Evolutionary conservation across 441 rosid genomes (phyloP).

Genomic region (Erodium moschatum): DNA sequence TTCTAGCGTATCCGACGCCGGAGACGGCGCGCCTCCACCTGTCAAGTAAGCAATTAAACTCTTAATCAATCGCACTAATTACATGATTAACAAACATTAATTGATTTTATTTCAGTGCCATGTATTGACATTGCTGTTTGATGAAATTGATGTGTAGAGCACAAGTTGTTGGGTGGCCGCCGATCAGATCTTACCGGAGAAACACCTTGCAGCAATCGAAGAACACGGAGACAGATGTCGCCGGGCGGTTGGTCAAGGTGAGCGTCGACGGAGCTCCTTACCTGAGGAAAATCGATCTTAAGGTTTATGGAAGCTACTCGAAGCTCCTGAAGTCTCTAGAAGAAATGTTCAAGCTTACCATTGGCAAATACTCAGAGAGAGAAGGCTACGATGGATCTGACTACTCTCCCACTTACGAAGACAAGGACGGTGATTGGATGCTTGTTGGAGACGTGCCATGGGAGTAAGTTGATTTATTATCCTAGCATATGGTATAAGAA

Average conservation of each 20-base stretch:
- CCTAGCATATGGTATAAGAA: no score
- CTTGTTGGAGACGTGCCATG: constrained; percentile 45
- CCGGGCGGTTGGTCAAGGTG: constrained; percentile 42
- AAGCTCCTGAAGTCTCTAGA: constrained; percentile 45
- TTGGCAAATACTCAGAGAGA: constrained; percentile 22
- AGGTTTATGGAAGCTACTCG: constrained; percentile 39
- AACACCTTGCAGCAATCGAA: constrained; percentile 23
- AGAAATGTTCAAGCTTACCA: constrained; percentile 46
- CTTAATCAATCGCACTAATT: no score
- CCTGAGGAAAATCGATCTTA: constrained; percentile 53
- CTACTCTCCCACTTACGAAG: constrained; percentile 37
- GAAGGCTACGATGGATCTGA: constrained; percentile 31
- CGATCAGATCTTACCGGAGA: constrained; percentile 48
- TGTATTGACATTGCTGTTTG: not conserved
- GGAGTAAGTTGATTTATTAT: constrained; percentile 26
- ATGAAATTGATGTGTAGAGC: constrained; percentile 31
- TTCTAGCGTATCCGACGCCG: not conserved
- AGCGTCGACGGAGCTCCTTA: constrained; percentile 70
- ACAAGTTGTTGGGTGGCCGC: constrained; percentile 66
- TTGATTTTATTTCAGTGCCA: no score
- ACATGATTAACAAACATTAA: no score
- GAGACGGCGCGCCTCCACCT: not conserved
- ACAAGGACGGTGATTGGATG: constrained; percentile 46
- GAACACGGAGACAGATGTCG: constrained; percentile 24
- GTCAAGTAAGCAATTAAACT: not conserved